A percentile compares a stretch with the other conserved stretches of the same genome.
Conservation (phyloP, 352 stramenopile genomes). For the Globisporangium yorkense region DNA sequence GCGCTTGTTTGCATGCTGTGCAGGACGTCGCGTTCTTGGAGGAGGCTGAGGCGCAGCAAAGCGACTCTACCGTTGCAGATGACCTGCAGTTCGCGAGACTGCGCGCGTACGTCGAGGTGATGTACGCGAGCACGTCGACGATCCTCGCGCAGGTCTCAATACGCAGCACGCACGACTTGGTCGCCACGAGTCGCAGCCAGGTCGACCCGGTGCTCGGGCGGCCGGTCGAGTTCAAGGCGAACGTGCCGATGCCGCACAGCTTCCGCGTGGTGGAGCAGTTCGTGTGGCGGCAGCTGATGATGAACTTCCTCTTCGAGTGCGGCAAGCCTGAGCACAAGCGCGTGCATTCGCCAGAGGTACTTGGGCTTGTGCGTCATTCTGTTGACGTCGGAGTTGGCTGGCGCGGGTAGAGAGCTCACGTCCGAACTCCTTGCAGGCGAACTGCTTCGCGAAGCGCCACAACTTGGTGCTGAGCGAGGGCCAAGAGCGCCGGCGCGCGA, state of each 20-base stretch:
- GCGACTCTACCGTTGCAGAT: not conserved
- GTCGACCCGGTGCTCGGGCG: not conserved
- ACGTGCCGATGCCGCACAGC: not conserved
- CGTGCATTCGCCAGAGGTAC: not conserved
- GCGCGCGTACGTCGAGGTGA: not conserved
- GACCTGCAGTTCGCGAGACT: not conserved
- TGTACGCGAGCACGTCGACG: not conserved
- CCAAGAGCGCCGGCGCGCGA: not conserved
- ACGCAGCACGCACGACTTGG: not conserved
- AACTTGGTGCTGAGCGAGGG: not conserved
- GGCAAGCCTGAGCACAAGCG: not conserved
- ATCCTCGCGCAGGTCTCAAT: not conserved
- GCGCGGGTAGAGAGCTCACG: too few relatives aligned
- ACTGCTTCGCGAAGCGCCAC: not conserved
- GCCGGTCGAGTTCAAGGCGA: not conserved
- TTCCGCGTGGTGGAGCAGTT: not conserved
- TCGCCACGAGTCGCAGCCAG: not conserved
- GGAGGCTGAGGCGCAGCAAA: not conserved
- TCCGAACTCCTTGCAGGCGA: not conserved
- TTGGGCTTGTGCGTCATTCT: too few relatives aligned
- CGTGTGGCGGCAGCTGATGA: not conserved
- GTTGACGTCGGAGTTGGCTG: too few relatives aligned
- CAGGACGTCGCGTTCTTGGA: not conserved
- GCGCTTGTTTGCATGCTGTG: not conserved
- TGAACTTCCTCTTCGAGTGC: not conserved